Evolutionary conservation across 2,329 filamentous ascomycete species (phyloP), one percentile per base, ranked within the genome.

Genomic region (Xylaria sp.): DNA sequence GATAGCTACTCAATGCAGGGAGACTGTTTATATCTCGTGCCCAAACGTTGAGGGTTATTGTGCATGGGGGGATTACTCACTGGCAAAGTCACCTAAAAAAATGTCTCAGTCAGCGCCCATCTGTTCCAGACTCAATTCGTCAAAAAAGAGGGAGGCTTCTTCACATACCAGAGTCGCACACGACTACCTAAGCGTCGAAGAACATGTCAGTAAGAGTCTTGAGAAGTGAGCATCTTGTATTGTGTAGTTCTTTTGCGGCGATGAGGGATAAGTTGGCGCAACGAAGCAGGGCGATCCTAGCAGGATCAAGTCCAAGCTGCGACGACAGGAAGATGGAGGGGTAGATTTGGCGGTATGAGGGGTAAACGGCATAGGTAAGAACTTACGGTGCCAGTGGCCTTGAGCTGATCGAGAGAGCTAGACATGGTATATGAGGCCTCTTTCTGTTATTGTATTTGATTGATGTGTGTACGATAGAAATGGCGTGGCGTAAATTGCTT

Each of bases 311-410:
- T 50, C 17, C 46, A 25, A 64, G 51, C 47, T 40, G 51, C 42
- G n/a, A 55, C 19, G 53, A 67, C 60, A 40, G 55, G 14, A 46
- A n/a, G 65, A 68, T 72, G 70, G 71, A 72, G 71, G 71, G 72
- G 70, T 63, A 71, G 61, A 45, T 42, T 47, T 46, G 53, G 21
- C 23, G 31, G 55, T 57, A 65, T 69, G 70, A 72, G 72, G 70
- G 70, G 69, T 73, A 67, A 71, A 70, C 45, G 19, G 43, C 9
- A 49, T 49, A 42, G 31, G 23, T 45, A 17, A 60, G 57, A n/a
- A 91, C 92, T 82, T 86, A 96, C 93, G 77, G 95, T 99, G 89
- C 95, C 95, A 78, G 90, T 81, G 84, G 92, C 89, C 87, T 99
- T 99, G 80, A 99, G 88, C 84, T 98, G 94, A 75, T 98, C 95